A percentile compares a stretch with the other conserved stretches of the same genome.
phyloP scores from a whole-genome alignment of 768 basidiomycete species.

The Tylopilus intermedius region DNA sequence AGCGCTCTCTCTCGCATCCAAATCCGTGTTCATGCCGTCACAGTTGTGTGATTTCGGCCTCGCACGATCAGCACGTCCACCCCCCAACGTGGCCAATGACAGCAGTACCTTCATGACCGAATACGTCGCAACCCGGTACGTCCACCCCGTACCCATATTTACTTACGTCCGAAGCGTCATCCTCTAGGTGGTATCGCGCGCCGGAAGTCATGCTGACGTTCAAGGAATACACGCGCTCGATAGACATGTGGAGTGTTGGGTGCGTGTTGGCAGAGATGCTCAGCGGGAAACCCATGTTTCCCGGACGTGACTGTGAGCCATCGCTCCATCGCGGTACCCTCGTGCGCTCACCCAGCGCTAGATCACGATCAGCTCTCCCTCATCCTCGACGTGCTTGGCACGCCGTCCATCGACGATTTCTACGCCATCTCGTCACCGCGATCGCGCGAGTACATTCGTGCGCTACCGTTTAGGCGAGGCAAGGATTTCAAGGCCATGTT shows the following conservation, averaged over 20 bases:
- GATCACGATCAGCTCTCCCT: slow-evolving; percentile 92
- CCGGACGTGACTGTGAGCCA: slow-evolving; percentile 79
- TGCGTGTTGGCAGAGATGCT: slow-evolving; percentile 91
- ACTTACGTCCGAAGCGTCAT: slow-evolving; percentile 1
- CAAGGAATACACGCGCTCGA: slow-evolving; percentile 87
- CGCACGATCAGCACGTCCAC: slow-evolving; percentile 72
- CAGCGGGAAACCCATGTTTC: slow-evolving; percentile 87
- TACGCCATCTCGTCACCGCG: slow-evolving; percentile 82
- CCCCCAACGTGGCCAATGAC: slow-evolving; percentile 67
- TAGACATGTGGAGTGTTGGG: slow-evolving; percentile 85
- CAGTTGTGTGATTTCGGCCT: slow-evolving; percentile 86
- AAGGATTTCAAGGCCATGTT: slow-evolving; percentile 66
- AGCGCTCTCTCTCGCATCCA: slow-evolving; percentile 11
- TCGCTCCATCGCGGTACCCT: neutral
- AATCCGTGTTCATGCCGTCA: neutral
- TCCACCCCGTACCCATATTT: neutral
- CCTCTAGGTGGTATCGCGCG: slow-evolving; percentile 85
- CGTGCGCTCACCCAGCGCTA: neutral
- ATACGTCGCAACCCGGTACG: slow-evolving; percentile 89
- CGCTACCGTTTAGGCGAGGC: slow-evolving; percentile 81
- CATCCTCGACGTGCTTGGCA: slow-evolving; percentile 92
- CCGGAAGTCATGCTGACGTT: slow-evolving; percentile 99
- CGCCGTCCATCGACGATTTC: slow-evolving; percentile 88
- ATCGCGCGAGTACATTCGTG: slow-evolving; percentile 83
- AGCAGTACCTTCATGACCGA: slow-evolving; percentile 84